Percentiles rank a stretch among this genome's conserved stretches.
These are phyloP conservation scores for Rasamsonia emersonii DNA, from an alignment of 2,329 filamentous ascomycete species.

Conservation along the genomic window DNA sequence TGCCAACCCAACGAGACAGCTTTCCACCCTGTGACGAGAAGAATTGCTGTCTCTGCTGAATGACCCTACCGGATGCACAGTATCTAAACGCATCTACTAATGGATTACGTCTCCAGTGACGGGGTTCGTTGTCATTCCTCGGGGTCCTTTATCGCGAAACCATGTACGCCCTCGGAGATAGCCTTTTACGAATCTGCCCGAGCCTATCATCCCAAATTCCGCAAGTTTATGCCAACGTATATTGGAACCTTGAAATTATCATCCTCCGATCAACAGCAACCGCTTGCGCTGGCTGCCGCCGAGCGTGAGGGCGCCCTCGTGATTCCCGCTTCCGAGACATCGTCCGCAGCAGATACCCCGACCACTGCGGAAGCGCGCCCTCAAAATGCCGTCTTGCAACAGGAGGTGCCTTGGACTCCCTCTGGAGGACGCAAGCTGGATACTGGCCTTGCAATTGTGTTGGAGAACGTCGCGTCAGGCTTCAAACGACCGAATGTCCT, in stretches of 20 bases:
- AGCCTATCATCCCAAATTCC: slow-evolving; percentile 61
- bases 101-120: slow-evolving; percentile 52
- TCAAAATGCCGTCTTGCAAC: slow-evolving; percentile 17
- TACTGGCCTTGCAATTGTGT: slow-evolving; percentile 71
- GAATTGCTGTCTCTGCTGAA: no score
- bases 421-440: slow-evolving; percentile 56
- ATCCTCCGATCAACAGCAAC: slow-evolving; percentile 38
- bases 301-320: slow-evolving; percentile 37
- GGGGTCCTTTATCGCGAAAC: slow-evolving; percentile 86
- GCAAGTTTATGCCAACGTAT: slow-evolving; percentile 73
- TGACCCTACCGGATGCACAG: no score
- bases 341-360: slow-evolving; percentile 13
- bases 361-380: slow-evolving; percentile 11
- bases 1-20: no score
- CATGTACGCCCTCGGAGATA: slow-evolving; percentile 77
- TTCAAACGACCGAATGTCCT: slow-evolving; percentile 83
- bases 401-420: slow-evolving; percentile 33
- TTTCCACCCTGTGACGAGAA: no score
- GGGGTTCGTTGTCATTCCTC: slow-evolving; percentile 78
- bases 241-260: slow-evolving; percentile 67
- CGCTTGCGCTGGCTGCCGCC: slow-evolving; percentile 36
- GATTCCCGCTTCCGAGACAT: slow-evolving; percentile 16
- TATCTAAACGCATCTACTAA: slow-evolving; percentile 6
- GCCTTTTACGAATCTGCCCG: slow-evolving; percentile 76
- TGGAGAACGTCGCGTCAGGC: slow-evolving; percentile 74